Evolutionary conservation across 2,329 filamentous ascomycete species (phyloP), one percentile per base, ranked within the genome.

Genomic region (Sporothrix phasma): DNA sequence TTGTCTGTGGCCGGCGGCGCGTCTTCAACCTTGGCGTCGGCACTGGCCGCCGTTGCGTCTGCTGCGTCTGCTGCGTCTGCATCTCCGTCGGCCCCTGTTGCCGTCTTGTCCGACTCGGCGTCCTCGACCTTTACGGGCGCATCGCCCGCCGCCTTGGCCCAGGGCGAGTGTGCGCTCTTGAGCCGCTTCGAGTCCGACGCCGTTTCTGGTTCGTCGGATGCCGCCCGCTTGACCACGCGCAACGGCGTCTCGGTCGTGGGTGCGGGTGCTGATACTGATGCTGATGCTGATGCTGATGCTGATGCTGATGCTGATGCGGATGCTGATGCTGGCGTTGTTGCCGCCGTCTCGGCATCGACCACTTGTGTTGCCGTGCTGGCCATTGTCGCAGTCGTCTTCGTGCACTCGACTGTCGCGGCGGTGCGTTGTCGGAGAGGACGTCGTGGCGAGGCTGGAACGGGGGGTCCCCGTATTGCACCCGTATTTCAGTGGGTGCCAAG

Each of bases 171-270:
- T 5, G 75, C 74, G 62, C 81, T 78, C 75, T 88, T 88, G 39
- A 84, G 73, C 69, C 88, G 83, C 76, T 92, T 92, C 19, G 80
- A 75, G 61, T 85, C 82, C 56, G 81, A 80, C 19, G 83, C 80
- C 61, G 84, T 85, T 62, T 81, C 77, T 46, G 84, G 82, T 67
- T 88, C 86, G 68, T 88, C 84, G 47, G 79, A 80, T 3, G 88
- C 88, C 76, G 92, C 92, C 73, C 89, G 87, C 79, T 92, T 92
- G 51, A 41, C 56, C 13, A 64, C 56, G 29, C 63, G 63, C 17
- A 22, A 24, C 3, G 62, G 29, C 19, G 56, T 39, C n/a, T n/a
- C n/a, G n/a, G n/a, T n/a, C n/a, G n/a, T n/a, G n/a, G n/a, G n/a
- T n/a, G n/a, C n/a, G n/a, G n/a, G n/a, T n/a, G n/a, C n/a, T n/a